Percentiles rank a stretch among this genome's conserved stretches.
phyloP scores from a whole-genome alignment of 2,329 filamentous ascomycete species.

The Penicillium thymicola region DNA sequence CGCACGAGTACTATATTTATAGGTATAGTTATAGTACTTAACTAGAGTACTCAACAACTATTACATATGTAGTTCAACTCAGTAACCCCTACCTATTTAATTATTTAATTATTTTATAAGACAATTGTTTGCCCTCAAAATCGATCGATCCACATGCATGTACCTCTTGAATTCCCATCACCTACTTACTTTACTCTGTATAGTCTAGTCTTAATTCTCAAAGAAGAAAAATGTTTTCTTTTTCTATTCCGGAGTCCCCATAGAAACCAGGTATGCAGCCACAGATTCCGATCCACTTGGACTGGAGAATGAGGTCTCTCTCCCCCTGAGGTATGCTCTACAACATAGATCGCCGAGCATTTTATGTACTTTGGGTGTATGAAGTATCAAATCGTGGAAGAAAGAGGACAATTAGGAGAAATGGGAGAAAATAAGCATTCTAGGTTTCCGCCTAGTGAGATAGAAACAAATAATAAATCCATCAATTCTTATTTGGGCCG shows the following conservation, averaged over 20 bases:
- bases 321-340: neutral
- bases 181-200: neutral
- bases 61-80: neutral
- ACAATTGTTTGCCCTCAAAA: neutral
- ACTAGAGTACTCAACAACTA: neutral
- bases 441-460: neutral
- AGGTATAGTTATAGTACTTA: neutral
- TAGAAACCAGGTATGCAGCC: slow-evolving; percentile 7
- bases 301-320: neutral
- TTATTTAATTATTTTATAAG: neutral
- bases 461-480: neutral
- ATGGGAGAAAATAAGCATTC: neutral
- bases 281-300: slow-evolving; percentile 1
- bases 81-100: neutral
- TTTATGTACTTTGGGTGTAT: neutral
- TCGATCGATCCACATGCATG: neutral
- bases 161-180: neutral
- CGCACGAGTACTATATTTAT: neutral
- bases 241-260: slow-evolving; percentile 6
- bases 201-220: neutral
- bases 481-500: neutral
- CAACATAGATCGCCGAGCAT: neutral
- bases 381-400: neutral
- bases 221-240: slow-evolving; percentile 2
- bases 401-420: too few relatives aligned